These are phyloP conservation scores for Aspergillus sclerotialis DNA, from an alignment of 2,329 filamentous ascomycete species.

Conservation along the genomic window DNA sequence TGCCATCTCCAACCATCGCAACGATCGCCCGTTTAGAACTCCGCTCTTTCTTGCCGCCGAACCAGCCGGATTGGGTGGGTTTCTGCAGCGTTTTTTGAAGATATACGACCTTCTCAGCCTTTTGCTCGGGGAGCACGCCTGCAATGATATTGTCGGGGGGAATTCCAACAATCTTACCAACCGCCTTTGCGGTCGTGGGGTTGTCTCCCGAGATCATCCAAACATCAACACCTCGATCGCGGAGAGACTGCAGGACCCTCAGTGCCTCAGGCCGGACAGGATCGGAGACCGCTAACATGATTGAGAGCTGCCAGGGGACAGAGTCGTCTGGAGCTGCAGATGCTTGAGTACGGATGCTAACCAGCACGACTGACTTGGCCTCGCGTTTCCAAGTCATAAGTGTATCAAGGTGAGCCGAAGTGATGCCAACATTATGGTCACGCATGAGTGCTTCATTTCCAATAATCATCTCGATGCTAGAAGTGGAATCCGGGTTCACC, in stretches of 20 bases:
- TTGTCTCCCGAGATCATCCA: constrained; percentile 9
- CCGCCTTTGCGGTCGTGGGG: constrained; percentile 5
- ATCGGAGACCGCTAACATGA: constrained; percentile 4
- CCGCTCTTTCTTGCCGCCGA: neutral
- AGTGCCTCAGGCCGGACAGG: constrained; percentile 3
- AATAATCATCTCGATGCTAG: too few species aligned
- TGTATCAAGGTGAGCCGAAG: too few species aligned
- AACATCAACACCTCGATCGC: constrained; percentile 3
- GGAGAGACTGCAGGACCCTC: constrained; percentile 3
- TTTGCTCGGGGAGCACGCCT: constrained; percentile 5
- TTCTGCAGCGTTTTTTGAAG: constrained; percentile 8
- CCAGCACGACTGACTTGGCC: constrained; percentile 5
- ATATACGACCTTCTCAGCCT: constrained; percentile 8
- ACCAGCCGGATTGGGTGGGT: constrained; percentile 1
- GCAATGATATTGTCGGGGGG: constrained; percentile 6
- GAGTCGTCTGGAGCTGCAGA: constrained; percentile 1
- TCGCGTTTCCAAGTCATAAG: constrained; percentile 6
- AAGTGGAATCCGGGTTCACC: too few species aligned
- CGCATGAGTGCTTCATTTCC: too few species aligned
- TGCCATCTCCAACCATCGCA: constrained; percentile 78
- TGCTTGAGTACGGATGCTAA: neutral
- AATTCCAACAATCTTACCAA: constrained; percentile 6
- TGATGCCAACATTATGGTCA: too few species aligned
- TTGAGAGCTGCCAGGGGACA: constrained; percentile 3
- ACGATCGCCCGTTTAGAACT: constrained; percentile 42